A percentile compares a stretch with the other conserved stretches of the same genome.
These are phyloP conservation scores for Suhomyces wounanorum DNA, from an alignment of 1,139 yeast genomes.

Conservation along the genomic window DNA sequence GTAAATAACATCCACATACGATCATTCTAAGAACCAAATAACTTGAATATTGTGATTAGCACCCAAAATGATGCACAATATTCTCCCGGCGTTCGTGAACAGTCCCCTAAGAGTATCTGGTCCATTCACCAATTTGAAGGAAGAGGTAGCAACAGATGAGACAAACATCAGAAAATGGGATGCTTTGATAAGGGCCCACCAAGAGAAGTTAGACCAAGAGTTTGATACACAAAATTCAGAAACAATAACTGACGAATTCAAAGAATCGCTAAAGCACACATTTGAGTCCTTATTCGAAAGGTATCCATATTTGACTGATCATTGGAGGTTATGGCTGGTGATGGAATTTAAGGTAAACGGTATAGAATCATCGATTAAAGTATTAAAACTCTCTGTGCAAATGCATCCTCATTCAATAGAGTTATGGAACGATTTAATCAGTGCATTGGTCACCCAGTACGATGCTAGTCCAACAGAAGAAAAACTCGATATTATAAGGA, in stretches of 20 bases:
- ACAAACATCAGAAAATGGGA: slow-evolving; percentile 37
- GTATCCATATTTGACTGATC: slow-evolving; percentile 58
- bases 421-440: slow-evolving; percentile 67
- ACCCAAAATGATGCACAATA: background rate
- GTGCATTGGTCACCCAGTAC: slow-evolving; percentile 46
- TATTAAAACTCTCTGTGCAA: slow-evolving; percentile 49
- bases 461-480: slow-evolving; percentile 15
- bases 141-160: slow-evolving; percentile 19
- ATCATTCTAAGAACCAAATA: background rate
- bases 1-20: background rate
- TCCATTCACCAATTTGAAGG: background rate
- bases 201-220: slow-evolving; percentile 20
- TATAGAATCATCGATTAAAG: slow-evolving; percentile 46
- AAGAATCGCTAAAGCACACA: slow-evolving; percentile 16
- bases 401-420: slow-evolving; percentile 58
- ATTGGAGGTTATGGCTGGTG: slow-evolving; percentile 63
- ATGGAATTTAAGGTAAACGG: slow-evolving; percentile 59
- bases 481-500: slow-evolving; percentile 30
- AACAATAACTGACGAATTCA: slow-evolving; percentile 22
- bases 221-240: slow-evolving; percentile 13
- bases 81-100: slow-evolving; percentile 1
- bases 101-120: background rate
- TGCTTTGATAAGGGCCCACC: slow-evolving; percentile 25
- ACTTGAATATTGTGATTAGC: background rate
- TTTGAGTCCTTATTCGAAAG: slow-evolving; percentile 36